Conservation (phyloP, 2,329 filamentous ascomycete genomes). For the Neopestalotiopsis sp. region DNA sequence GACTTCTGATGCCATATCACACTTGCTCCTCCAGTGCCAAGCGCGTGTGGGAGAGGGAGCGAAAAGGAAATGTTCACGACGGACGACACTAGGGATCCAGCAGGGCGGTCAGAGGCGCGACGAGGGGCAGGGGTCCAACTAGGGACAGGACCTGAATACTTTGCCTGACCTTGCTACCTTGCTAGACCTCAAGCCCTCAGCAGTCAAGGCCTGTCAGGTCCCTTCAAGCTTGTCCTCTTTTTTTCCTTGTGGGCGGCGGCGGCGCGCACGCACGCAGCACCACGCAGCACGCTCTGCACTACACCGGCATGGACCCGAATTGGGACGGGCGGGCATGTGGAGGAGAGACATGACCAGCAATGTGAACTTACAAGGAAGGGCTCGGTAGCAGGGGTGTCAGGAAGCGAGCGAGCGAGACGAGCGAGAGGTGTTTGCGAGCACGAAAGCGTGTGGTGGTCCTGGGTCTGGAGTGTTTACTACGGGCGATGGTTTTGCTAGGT, state of each 20-base stretch:
- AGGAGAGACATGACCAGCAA: not conserved
- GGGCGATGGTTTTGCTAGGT: not conserved
- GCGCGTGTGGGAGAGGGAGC: not conserved
- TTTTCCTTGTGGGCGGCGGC: too few relatives aligned
- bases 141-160: not conserved
- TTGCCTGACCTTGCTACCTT: not conserved
- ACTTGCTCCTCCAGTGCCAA: not conserved
- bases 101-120: slow-evolving; percentile 12
- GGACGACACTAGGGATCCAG: slow-evolving; percentile 6
- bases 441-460: not conserved
- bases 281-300: not conserved
- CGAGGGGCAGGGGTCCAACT: not conserved
- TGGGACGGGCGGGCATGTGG: not conserved
- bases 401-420: not conserved
- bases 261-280: not conserved
- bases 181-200: not conserved
- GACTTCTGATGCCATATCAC: slow-evolving; percentile 3
- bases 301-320: not conserved
- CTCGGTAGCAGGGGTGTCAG: not conserved
- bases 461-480: not conserved
- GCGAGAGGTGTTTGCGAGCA: not conserved
- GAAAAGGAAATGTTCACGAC: not conserved
- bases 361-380: not conserved
- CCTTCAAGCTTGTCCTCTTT: too few relatives aligned
- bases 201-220: not conserved